These are phyloP conservation scores for Ceratobasidium sp. DNA, from an alignment of 1,284 basidiomycete genomes.

Conservation along the genomic window DNA sequence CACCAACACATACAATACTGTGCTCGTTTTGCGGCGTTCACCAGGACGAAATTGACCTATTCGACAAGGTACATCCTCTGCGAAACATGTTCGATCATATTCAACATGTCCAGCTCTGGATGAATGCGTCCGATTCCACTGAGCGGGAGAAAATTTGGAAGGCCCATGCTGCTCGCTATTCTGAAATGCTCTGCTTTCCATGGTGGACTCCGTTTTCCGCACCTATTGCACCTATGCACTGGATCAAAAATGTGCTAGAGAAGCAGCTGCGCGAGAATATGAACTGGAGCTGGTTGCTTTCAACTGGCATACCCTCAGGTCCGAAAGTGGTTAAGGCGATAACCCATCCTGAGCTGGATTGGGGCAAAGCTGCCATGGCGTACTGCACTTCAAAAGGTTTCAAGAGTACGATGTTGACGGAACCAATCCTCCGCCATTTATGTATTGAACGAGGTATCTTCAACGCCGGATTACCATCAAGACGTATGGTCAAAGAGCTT, in stretches of 20 bases:
- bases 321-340: background rate
- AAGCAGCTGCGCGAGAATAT: background rate
- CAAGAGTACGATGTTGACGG: background rate
- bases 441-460: background rate
- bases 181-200: background rate
- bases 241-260: background rate
- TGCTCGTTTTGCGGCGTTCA: background rate
- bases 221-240: constrained; percentile 4
- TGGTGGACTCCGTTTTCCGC: background rate
- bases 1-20: background rate
- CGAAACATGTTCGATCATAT: background rate
- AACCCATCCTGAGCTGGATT: background rate
- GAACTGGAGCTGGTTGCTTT: background rate
- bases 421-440: background rate
- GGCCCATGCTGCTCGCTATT: background rate
- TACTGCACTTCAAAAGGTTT: background rate
- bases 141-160: background rate
- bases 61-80: background rate
- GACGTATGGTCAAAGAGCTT: background rate
- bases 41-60: background rate
- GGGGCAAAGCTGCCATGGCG: background rate
- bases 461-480: background rate
- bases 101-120: background rate
- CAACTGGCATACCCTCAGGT: background rate
- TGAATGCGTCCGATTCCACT: background rate